A percentile compares a stretch with the other conserved stretches of the same genome.
phyloP scores from a whole-genome alignment of 139 green algal genomes.

The Picochlorum costavermella region DNA sequence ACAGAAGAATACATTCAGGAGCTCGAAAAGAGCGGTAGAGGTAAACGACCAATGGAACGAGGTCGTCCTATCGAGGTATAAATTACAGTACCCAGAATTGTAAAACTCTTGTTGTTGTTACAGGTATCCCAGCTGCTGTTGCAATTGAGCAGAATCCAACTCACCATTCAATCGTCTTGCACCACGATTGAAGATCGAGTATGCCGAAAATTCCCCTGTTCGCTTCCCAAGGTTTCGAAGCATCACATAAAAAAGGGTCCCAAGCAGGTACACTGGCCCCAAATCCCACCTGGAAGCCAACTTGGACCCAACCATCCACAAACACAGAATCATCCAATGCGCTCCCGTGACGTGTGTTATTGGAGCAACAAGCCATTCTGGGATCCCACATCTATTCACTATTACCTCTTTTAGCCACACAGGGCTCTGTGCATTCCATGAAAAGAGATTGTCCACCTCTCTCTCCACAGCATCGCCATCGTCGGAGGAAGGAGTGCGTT shows the following conservation, averaged over 20 bases:
- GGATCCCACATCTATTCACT: conserved; percentile 10
- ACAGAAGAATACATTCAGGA: conserved; percentile 68
- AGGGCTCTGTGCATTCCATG: background rate
- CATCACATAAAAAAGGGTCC: conserved; percentile 32
- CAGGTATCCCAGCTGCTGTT: conserved; percentile 26
- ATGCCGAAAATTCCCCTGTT: conserved; percentile 31
- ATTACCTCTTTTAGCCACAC: background rate
- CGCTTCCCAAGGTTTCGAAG: conserved; percentile 40
- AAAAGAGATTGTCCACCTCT: conserved; percentile 2
- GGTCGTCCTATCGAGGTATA: conserved; percentile 1
- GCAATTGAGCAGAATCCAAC: conserved; percentile 41
- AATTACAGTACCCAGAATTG: background rate
- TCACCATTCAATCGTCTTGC: conserved; percentile 34
- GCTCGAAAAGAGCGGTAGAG: conserved; percentile 56
- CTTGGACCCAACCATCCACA: conserved; percentile 23
- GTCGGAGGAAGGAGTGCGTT: too few relatives aligned
- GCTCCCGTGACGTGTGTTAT: conserved; percentile 7
- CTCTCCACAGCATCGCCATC: background rate
- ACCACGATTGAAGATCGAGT: conserved; percentile 43
- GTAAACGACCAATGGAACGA: conserved; percentile 10
- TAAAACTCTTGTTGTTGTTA: too few relatives aligned
- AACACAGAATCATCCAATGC: conserved; percentile 23
- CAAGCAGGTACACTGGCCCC: conserved; percentile 21
- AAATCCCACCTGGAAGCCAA: conserved; percentile 19
- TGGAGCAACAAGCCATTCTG: conserved; percentile 25